Percentiles rank a stretch among this genome's conserved stretches.
phyloP scores from a whole-genome alignment of 495 filamentous ascomycete species.

The Hypoxylon lienhwacheense region DNA sequence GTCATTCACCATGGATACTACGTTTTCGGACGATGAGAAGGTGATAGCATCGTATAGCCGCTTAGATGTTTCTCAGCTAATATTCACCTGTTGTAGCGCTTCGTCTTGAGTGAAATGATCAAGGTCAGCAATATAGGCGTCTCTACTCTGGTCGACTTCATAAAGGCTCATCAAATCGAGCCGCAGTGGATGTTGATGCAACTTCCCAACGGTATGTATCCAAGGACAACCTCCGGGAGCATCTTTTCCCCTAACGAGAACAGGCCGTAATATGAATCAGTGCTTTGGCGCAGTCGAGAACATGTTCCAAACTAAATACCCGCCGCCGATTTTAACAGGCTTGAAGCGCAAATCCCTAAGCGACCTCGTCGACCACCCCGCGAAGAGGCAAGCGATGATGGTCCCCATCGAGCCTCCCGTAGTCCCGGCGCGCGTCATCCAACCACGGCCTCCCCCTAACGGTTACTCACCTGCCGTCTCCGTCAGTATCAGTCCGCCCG shows the following conservation, averaged over 20 bases:
- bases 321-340: constrained; percentile 41
- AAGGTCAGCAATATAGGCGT: constrained; percentile 55
- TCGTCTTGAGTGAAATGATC: constrained; percentile 58
- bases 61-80: constrained; percentile 30
- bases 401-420: constrained; percentile 34
- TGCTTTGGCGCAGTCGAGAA: constrained; percentile 47
- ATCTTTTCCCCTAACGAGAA: constrained; percentile 34
- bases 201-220: constrained; percentile 49
- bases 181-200: constrained; percentile 52
- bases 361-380: constrained; percentile 45
- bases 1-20: constrained; percentile 48
- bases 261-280: constrained; percentile 54
- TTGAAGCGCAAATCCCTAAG: constrained; percentile 50
- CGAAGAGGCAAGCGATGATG: constrained; percentile 48
- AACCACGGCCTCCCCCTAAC: constrained; percentile 46
- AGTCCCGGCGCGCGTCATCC: constrained; percentile 36
- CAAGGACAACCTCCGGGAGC: constrained; percentile 17
- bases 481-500: constrained; percentile 30
- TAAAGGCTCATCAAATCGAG: constrained; percentile 47
- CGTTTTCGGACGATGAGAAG: constrained; percentile 54
- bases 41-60: constrained; percentile 34
- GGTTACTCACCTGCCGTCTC: constrained; percentile 38
- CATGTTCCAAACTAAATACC: constrained; percentile 47
- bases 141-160: constrained; percentile 47
- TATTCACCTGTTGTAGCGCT: constrained; percentile 46